Conservation (phyloP, 2,329 filamentous ascomycete species). For the Alternaria novae-zelandiae region DNA sequence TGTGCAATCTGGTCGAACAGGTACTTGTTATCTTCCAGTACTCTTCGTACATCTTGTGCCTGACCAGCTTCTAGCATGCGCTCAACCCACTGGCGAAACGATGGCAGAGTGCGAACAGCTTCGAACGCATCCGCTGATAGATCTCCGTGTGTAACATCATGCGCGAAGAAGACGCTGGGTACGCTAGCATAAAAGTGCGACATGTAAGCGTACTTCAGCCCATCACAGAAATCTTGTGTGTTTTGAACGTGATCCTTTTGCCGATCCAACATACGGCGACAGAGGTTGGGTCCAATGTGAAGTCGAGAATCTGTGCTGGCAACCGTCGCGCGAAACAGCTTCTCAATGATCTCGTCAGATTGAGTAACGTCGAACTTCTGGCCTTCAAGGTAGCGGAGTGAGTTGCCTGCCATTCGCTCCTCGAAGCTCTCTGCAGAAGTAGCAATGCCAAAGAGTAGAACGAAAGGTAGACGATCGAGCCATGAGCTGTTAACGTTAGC, state of each 20-base stretch:
- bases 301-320: slow-evolving; percentile 64
- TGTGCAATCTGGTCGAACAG: slow-evolving; percentile 56
- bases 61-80: slow-evolving; percentile 47
- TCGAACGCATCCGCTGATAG: slow-evolving; percentile 69
- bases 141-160: slow-evolving; percentile 41
- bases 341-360: slow-evolving; percentile 73
- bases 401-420: slow-evolving; percentile 72
- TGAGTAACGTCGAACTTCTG: slow-evolving; percentile 80
- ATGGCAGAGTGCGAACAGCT: slow-evolving; percentile 70
- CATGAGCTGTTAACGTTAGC: slow-evolving; percentile 61
- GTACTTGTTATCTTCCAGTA: slow-evolving; percentile 67
- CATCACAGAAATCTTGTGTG: slow-evolving; percentile 73
- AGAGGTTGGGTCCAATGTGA: slow-evolving; percentile 68
- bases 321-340: slow-evolving; percentile 71
- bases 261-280: slow-evolving; percentile 69
- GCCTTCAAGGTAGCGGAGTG: slow-evolving; percentile 71
- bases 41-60: slow-evolving; percentile 54
- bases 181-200: slow-evolving; percentile 83
- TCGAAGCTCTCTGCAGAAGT: slow-evolving; percentile 83
- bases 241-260: slow-evolving; percentile 80
- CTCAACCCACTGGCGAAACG: slow-evolving; percentile 60
- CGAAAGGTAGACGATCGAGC: slow-evolving; percentile 77
- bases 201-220: slow-evolving; percentile 82
- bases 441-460: slow-evolving; percentile 78
- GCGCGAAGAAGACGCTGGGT: slow-evolving; percentile 67